These are phyloP conservation scores for Lactifluus pinguis DNA, from an alignment of 768 basidiomycete genomes.

Conservation along the genomic window DNA sequence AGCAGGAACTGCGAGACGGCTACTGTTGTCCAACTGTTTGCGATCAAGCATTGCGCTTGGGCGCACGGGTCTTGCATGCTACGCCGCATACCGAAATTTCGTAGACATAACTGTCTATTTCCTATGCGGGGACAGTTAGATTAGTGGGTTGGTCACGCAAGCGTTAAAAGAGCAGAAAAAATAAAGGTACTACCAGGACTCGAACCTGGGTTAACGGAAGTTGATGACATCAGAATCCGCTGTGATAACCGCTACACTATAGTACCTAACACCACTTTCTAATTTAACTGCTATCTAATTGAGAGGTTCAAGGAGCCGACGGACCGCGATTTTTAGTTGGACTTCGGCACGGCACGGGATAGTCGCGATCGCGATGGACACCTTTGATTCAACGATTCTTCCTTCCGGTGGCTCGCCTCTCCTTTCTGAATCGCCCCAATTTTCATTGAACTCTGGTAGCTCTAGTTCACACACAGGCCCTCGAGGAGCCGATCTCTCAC, in stretches of 20 bases:
- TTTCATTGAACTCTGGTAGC: constrained; percentile 22
- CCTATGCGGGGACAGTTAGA: background rate
- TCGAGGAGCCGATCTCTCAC: constrained; percentile 43
- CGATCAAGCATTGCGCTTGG: background rate
- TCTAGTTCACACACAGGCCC: constrained; percentile 31
- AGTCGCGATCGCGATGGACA: constrained; percentile 24
- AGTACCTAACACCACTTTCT: background rate
- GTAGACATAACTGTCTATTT: background rate
- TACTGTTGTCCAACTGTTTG: background rate
- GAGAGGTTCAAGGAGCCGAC: background rate
- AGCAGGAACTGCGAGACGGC: background rate
- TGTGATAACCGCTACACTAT: constrained; percentile 35
- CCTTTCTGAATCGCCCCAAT: constrained; percentile 39
- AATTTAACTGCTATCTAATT: too few species aligned
- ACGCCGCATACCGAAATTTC: background rate
- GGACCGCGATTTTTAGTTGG: background rate
- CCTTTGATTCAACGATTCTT: constrained; percentile 23
- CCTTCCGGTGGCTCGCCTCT: constrained; percentile 31
- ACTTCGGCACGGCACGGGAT: background rate
- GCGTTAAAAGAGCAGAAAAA: background rate
- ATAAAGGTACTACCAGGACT: constrained; percentile 18
- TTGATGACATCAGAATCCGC: constrained; percentile 28
- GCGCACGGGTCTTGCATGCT: background rate
- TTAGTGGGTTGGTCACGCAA: background rate
- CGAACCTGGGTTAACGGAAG: constrained; percentile 20